These are phyloP conservation scores for Mycena latifolia DNA, from an alignment of 768 basidiomycete genomes.

Conservation along the genomic window DNA sequence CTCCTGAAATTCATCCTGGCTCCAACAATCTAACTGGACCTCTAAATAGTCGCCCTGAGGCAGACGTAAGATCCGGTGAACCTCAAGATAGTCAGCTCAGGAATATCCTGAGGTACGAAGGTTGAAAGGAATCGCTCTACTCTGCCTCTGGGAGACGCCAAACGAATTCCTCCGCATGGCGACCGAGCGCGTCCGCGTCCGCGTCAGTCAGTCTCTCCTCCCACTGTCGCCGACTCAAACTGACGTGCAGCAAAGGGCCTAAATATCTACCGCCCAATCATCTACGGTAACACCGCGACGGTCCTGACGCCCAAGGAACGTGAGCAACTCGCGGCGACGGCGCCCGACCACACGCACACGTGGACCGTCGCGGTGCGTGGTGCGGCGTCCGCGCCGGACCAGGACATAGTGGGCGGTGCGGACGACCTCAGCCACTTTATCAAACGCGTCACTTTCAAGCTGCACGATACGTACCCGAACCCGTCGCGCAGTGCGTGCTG, in stretches of 20 bases:
- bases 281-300: conserved; percentile 94
- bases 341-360: conserved; percentile 89
- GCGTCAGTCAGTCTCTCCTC: conserved; percentile 62
- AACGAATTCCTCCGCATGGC: conserved; percentile 16
- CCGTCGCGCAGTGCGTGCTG: conserved; percentile 85
- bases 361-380: conserved; percentile 98
- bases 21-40: no score
- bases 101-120: no score
- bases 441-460: conserved; percentile 96
- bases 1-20: no score
- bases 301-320: conserved; percentile 83
- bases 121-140: no score
- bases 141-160: no score
- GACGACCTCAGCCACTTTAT: conserved; percentile 94
- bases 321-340: conserved; percentile 60
- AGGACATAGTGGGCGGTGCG: conserved; percentile 87
- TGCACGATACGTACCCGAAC: conserved; percentile 96
- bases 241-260: conserved; percentile 68
- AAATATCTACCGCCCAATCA: conserved; percentile 89
- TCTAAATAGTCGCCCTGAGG: no score
- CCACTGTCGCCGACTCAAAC: conserved; percentile 10
- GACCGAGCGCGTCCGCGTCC: conserved; percentile 79
- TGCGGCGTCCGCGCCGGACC: conserved; percentile 79
- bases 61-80: no score
- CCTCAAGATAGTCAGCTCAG: no score